Evolutionary conservation across 2,329 filamentous ascomycete genomes (phyloP), one percentile per base, ranked within the genome.

Genomic region (Epichloe baconii): DNA sequence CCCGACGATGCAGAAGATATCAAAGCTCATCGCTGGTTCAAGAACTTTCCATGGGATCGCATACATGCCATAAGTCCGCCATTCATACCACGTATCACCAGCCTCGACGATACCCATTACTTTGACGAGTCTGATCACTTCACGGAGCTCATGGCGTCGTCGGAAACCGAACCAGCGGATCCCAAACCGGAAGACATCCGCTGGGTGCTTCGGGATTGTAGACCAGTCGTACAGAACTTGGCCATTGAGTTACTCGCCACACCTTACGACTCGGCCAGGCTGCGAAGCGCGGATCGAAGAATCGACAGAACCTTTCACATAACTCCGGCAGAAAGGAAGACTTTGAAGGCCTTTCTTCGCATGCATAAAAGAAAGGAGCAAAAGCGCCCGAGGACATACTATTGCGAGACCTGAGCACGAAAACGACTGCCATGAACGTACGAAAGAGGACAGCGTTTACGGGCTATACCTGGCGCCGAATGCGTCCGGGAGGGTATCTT

Each of bases 11-110:
- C 87, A 1, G 80, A 86, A 56, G 89, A 96, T 51, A 94, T 97
- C 72, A 96, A 94, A 64, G 69, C 76, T 3, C 93, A 97, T 67
- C 79, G 80, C 11, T 97, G 91, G 77, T 97, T 97, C 70, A 76
- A 75, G 52, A 80, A 81, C 47, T 79, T 94, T 15, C 77, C 80
- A 1, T 97, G 88, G 93, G 79, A 85, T 14, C 78, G 77, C 0
- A 67, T 95, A 15, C 85, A 93, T 60, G 68, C 77, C 36, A 76
- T 80, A 51, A 71, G 72, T 8, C 90, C 91, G 0, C 90, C 90
- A 0, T 91, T 94, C 60, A 72, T 94, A 1, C 91, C 91, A 0
- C 76, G 80, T 10, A 82, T 96, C 23, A 73, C 73, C 40, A 71
- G 73, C 34, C 71, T 75, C 56, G 83, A 86, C 48, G 86, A 90